Evolutionary conservation across 2,329 filamentous ascomycete genomes (phyloP), one percentile per base, ranked within the genome.

Genomic region (Aspergillus ruber): DNA sequence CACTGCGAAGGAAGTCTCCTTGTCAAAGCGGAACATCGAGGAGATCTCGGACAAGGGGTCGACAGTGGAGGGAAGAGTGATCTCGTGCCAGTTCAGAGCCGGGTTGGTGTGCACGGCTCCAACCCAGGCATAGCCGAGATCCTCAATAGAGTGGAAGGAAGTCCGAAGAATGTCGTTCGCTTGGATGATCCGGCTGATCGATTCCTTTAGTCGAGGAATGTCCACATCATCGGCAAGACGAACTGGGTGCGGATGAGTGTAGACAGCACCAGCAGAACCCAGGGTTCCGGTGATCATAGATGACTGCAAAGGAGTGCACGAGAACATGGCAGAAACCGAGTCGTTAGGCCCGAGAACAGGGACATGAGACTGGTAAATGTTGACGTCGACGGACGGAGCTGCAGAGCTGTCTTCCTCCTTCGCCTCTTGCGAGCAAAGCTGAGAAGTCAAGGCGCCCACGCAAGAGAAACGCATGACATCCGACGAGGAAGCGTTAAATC

Each of bases 241-340:
- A 39, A 90, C 79, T 0, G 68, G 66, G 58, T 95, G 94, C 0
- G 76, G 73, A 51, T 89, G 88, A 61, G 90, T 91, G 60, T 95
- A 95, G 0, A 85, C 69, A 35, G 54, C 47, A 9, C 59, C 54
- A 0, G 70, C 60, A n/a, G 73, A 79, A 7, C 79, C 76, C 29
- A 85, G 63, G 3, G 83, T 83, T 43, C 82, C 78, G 1, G 85
- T 84, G 38, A 95, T 80, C 74, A 95, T 90, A 0, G 89, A 90
- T 57, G 90, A 82, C 60, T 95, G 90, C 1, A 95, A 70, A 0
- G 89, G 80, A 1, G 89, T 91, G 61, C 89, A 94, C 4, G 59
- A 52, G 42, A 65, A 68, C 33, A 64, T 54, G 3, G 50, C 46
- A 8, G 50, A 50, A 25, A 67, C 50, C 4, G 50, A 55, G 36